Base-by-base conservation (phyloP, 2,329 filamentous ascomycete species). In the Aspergillus persii region DNA sequence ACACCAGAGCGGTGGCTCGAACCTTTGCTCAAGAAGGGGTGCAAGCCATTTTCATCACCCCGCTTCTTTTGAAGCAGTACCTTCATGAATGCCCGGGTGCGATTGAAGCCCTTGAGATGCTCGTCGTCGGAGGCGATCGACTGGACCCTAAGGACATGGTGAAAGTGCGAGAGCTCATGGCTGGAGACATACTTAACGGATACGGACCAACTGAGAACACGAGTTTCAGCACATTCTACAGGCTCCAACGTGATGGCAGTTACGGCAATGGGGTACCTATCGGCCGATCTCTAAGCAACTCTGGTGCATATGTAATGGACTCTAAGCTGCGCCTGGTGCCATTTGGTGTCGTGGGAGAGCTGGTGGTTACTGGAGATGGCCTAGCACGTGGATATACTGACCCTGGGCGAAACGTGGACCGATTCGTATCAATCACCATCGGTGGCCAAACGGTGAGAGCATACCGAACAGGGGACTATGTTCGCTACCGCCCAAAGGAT, bases 161-260 rank as follows among this genome's bases (percentile, higher is more conserved):
- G 18, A 23, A 23, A 23, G 18, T 23, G 18, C 18, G 18, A 23
- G 18, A 23, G 2, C 18, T 23, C 18, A 23, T 23, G 18, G 18
- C 18, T 23, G 18, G 18, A 7, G 15, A 53, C 8, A 12, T 58
- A 2, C 4, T 53, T 12, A 49, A 58, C 6, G 29, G 23, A 3
- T 58, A 54, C 26, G 56, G 56, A n/a, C 56, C 56, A 2, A 58
- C 50, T 3, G 56, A 58, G n/a, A 58, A 53, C 31, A 29, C 56
- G 4, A 6, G 53, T 4, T 9, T 41, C 31, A 53, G 50, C 5
- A 44, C 50, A 11, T 26, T 41, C 7, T 50, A 56, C 49, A 31
- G 33, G 6, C 6, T 50, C 18, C 48, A 6, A n/a, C 23, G 8
- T 5, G 12, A 23, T 23, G 5, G 12, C 26, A 50, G 48, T 9